phyloP scores from a whole-genome alignment of 73 alveolate species.

The Tetrahymena malaccensis region DNA sequence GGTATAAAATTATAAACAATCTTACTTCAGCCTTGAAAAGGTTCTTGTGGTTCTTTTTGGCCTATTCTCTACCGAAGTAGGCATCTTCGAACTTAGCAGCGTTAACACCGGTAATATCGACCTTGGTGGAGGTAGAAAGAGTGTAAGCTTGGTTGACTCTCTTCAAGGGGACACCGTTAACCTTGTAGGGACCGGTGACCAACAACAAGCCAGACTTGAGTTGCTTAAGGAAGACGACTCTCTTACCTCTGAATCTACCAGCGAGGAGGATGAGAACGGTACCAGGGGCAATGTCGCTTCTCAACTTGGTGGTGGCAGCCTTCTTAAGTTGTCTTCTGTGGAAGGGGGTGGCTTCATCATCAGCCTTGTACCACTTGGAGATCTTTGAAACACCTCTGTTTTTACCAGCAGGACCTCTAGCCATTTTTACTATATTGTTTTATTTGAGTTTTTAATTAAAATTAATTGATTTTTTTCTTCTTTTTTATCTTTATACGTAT shows the following conservation, averaged over 20 bases:
- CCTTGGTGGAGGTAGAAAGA: constrained; percentile 78
- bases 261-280: constrained; percentile 74
- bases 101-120: constrained; percentile 59
- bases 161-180: constrained; percentile 90
- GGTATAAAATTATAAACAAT: background rate
- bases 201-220: constrained; percentile 79
- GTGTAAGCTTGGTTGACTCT: constrained; percentile 83
- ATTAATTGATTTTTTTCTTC: background rate
- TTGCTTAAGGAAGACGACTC: constrained; percentile 90
- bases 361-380: constrained; percentile 42
- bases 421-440: background rate
- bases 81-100: constrained; percentile 32
- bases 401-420: constrained; percentile 1
- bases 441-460: background rate
- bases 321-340: constrained; percentile 25
- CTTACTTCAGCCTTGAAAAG: background rate
- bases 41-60: background rate
- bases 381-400: background rate
- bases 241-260: constrained; percentile 91
- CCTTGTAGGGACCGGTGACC: constrained; percentile 95
- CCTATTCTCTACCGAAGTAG: constrained; percentile 33
- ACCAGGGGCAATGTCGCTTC: constrained; percentile 74
- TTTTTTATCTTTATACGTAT: background rate
- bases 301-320: constrained; percentile 64
- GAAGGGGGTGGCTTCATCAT: constrained; percentile 39